phyloP scores from a whole-genome alignment of 2,329 filamentous ascomycete species.

The Aspergillus sergii region DNA sequence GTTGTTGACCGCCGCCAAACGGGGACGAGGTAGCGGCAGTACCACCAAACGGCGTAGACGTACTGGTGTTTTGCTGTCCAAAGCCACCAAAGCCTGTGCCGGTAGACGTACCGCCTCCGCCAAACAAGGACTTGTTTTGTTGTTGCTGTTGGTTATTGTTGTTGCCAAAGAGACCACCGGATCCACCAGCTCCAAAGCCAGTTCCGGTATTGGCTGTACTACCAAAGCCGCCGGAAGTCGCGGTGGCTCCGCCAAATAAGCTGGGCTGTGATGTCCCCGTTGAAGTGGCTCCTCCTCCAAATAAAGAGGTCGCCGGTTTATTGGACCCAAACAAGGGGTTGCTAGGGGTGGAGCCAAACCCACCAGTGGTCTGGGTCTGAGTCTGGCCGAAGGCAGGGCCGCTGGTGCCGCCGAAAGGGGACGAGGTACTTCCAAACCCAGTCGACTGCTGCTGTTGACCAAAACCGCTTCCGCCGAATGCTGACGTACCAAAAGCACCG shows the following conservation, averaged over 20 bases:
- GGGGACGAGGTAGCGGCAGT: conserved; percentile 40
- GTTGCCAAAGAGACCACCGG: conserved; percentile 44
- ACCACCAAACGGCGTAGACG: conserved; percentile 45
- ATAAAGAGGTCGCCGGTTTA: conserved; percentile 46
- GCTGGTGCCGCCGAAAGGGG: conserved; percentile 43
- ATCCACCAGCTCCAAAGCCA: conserved; percentile 37
- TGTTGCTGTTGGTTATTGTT: conserved; percentile 36
- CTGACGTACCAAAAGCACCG: conserved; percentile 76
- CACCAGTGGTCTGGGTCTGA: conserved; percentile 43
- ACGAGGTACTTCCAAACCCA: conserved; percentile 49
- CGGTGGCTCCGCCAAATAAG: conserved; percentile 45
- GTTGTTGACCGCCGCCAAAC: conserved; percentile 45
- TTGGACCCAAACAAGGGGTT: conserved; percentile 48
- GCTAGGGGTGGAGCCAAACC: conserved; percentile 36
- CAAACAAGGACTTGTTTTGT: conserved; percentile 42
- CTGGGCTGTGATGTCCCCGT: conserved; percentile 36
- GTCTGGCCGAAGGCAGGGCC: conserved; percentile 49
- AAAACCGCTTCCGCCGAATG: conserved; percentile 54
- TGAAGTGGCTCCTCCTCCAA: conserved; percentile 31
- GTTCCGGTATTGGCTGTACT: conserved; percentile 26
- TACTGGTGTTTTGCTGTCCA: conserved; percentile 41
- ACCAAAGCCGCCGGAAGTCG: conserved; percentile 35
- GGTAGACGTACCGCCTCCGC: conserved; percentile 28
- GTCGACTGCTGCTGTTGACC: conserved; percentile 46
- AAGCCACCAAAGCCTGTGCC: conserved; percentile 42